A percentile compares a stretch with the other conserved stretches of the same genome.
Evolutionary conservation across 1,284 basidiomycete genomes (phyloP).

Genomic region (Cryptococcus depauperatus): DNA sequence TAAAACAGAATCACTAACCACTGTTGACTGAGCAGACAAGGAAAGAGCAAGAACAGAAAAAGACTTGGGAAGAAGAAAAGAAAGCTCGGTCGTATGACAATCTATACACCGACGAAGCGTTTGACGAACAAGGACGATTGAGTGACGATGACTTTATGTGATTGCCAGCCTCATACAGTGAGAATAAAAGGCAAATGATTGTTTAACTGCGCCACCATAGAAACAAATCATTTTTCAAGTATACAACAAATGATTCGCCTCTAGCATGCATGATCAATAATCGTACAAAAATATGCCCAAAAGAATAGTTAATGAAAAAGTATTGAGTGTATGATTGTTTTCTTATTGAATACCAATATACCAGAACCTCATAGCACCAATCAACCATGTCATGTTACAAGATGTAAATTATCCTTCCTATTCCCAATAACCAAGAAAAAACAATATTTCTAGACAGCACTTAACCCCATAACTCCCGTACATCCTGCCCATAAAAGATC

Average conservation of each 20-base stretch:
- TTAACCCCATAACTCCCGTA: slow-evolving; percentile 38
- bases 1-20: background rate
- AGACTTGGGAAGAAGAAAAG: slow-evolving; percentile 43
- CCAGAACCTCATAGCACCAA: no score
- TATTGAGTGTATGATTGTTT: no score
- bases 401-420: no score
- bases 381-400: no score
- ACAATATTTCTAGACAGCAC: no score
- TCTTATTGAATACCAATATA: no score
- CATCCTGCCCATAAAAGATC: slow-evolving; percentile 43
- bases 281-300: background rate
- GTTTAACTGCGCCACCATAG: no score
- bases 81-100: slow-evolving; percentile 40
- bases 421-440: no score
- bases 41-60: slow-evolving; percentile 35
- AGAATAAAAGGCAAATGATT: no score
- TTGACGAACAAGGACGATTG: slow-evolving; percentile 31
- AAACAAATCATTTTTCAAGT: background rate
- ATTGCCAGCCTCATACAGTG: no score
- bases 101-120: slow-evolving; percentile 42
- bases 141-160: slow-evolving; percentile 46
- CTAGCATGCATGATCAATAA: slow-evolving; percentile 3
- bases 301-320: background rate
- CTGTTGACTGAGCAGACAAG: slow-evolving; percentile 7
- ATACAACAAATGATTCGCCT: background rate